These are phyloP conservation scores for Fusarium nisikadoi DNA, from an alignment of 2,329 filamentous ascomycete genomes.

Conservation along the genomic window DNA sequence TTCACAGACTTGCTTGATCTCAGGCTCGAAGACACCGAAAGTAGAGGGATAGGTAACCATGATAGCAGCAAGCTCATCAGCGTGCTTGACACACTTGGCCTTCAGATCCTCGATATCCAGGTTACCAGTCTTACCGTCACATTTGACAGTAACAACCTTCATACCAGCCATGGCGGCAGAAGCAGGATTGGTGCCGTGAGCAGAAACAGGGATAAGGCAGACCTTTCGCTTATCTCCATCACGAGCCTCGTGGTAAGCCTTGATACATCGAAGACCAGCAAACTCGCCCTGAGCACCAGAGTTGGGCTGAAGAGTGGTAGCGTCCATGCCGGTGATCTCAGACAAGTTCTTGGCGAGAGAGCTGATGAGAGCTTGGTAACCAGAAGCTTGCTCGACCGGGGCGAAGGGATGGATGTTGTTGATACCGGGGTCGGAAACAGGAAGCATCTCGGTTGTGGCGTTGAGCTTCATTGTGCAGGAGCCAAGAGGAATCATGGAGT, in stretches of 20 bases:
- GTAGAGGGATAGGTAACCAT: slow-evolving; percentile 98
- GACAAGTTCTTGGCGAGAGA: slow-evolving; percentile 80
- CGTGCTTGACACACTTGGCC: slow-evolving; percentile 88
- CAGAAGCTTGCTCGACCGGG: slow-evolving; percentile 70
- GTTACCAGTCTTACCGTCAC: slow-evolving; percentile 86
- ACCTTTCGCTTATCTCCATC: slow-evolving; percentile 78
- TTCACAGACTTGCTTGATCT: slow-evolving; percentile 85
- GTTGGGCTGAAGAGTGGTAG: slow-evolving; percentile 90
- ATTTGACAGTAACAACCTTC: slow-evolving; percentile 93
- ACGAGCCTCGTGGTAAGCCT: slow-evolving; percentile 77
- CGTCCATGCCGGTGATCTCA: slow-evolving; percentile 88
- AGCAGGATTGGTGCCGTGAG: slow-evolving; percentile 95
- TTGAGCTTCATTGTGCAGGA: slow-evolving; percentile 99
- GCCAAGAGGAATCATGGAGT: slow-evolving; percentile 97
- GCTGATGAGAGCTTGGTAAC: slow-evolving; percentile 76
- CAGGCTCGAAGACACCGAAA: slow-evolving; percentile 93
- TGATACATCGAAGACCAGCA: slow-evolving; percentile 86
- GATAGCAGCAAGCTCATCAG: slow-evolving; percentile 86
- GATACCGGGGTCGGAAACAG: slow-evolving; percentile 59
- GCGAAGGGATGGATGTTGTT: slow-evolving; percentile 84
- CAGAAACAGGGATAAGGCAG: slow-evolving; percentile 93
- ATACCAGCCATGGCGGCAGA: slow-evolving; percentile 96
- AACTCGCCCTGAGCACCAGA: slow-evolving; percentile 97
- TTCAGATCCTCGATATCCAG: slow-evolving; percentile 89
- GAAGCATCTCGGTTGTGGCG: slow-evolving; percentile 91